A percentile compares a stretch with the other conserved stretches of the same genome.
phyloP scores from a whole-genome alignment of 2,329 filamentous ascomycete genomes.

The Dactylellina leptospora region DNA sequence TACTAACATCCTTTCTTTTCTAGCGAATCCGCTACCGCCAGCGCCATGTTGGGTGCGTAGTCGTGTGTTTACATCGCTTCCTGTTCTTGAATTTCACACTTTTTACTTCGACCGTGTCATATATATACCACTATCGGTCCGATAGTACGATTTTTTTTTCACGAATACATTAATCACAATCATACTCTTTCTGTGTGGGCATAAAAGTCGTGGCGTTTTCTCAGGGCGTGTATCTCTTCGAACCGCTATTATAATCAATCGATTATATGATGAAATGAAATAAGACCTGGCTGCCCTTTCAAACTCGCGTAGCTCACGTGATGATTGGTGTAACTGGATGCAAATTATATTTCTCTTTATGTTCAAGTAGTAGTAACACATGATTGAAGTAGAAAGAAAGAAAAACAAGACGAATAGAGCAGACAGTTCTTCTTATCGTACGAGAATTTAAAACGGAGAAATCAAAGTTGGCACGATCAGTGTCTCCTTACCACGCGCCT shows the following conservation, averaged over 20 bases:
- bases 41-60: slow-evolving; percentile 45
- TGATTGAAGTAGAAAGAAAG: slow-evolving; percentile 1
- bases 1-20: slow-evolving; percentile 11
- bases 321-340: background rate
- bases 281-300: background rate
- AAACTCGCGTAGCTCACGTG: background rate
- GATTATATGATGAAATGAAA: slow-evolving; percentile 23
- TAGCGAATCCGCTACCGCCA: slow-evolving; percentile 52
- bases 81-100: slow-evolving; percentile 1
- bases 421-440: slow-evolving; percentile 6
- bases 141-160: slow-evolving; percentile 41
- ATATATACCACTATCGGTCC: slow-evolving; percentile 38
- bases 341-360: slow-evolving; percentile 14
- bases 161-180: slow-evolving; percentile 40
- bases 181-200: slow-evolving; percentile 4
- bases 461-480: too few relatives aligned
- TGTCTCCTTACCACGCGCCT: slow-evolving; percentile 74
- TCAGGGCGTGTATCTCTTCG: slow-evolving; percentile 18
- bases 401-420: slow-evolving; percentile 7
- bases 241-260: slow-evolving; percentile 1
- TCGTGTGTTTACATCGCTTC: slow-evolving; percentile 14
- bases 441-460: background rate
- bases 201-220: slow-evolving; percentile 18
- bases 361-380: slow-evolving; percentile 34
- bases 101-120: slow-evolving; percentile 42